Evolutionary conservation across 2,329 filamentous ascomycete species (phyloP).

Genomic region (Coniochaeta sp.): DNA sequence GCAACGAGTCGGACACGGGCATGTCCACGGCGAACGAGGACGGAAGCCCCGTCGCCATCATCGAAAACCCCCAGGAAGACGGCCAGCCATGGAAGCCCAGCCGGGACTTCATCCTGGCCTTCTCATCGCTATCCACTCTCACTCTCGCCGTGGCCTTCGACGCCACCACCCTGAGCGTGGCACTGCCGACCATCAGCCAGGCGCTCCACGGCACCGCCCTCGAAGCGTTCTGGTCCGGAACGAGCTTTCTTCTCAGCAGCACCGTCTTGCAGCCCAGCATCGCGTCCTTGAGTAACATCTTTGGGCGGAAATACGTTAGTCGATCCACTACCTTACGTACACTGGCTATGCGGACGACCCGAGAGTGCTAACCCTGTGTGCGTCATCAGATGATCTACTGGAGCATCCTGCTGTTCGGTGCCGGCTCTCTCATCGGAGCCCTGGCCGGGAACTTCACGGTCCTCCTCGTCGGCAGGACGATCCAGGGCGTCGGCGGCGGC

Average conservation of each 20-base stretch:
- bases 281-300: conserved; percentile 25
- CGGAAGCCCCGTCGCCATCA: neutral
- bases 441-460: conserved; percentile 32
- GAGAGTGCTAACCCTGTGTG: neutral
- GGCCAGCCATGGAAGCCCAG: conserved; percentile 12
- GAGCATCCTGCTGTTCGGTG: conserved; percentile 24
- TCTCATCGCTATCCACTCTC: conserved; percentile 43
- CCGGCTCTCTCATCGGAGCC: conserved; percentile 32
- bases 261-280: conserved; percentile 49
- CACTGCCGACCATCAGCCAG: conserved; percentile 45
- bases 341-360: neutral
- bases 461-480: conserved; percentile 39
- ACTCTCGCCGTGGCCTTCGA: conserved; percentile 58
- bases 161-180: conserved; percentile 58
- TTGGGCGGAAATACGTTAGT: conserved; percentile 24
- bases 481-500: conserved; percentile 45
- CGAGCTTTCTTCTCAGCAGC: conserved; percentile 60
- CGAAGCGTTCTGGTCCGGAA: conserved; percentile 66
- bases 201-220: conserved; percentile 45
- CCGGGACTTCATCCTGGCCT: conserved; percentile 36
- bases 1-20: conserved; percentile 6
- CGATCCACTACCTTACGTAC: neutral
- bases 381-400: conserved; percentile 17
- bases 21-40: conserved; percentile 2
- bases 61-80: neutral